Percentiles rank a stretch among this genome's conserved stretches.
Evolutionary conservation across 1,139 yeast genomes (phyloP).

Genomic region (Ogataea hybrid): DNA sequence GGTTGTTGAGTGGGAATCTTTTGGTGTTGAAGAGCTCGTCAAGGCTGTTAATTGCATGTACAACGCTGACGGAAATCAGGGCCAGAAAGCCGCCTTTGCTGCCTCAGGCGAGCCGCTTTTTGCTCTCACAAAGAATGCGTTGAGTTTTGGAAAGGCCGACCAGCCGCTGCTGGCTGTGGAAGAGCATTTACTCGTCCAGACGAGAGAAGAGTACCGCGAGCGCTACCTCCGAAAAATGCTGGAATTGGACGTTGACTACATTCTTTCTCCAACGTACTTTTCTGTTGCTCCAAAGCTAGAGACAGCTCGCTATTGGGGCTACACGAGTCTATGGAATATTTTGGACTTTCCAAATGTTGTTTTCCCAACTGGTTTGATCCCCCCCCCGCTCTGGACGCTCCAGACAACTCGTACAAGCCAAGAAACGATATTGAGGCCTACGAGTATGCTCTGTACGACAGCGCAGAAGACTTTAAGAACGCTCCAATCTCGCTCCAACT

Average conservation of each 20-base stretch:
- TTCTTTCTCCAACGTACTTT: conserved; percentile 62
- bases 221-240: conserved; percentile 48
- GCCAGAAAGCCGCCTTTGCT: conserved; percentile 44
- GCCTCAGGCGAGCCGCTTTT: conserved; percentile 61
- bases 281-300: conserved; percentile 70
- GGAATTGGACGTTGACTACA: conserved; percentile 52
- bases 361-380: conserved; percentile 49
- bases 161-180: conserved; percentile 39
- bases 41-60: conserved; percentile 49
- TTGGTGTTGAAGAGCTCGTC: conserved; percentile 44
- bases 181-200: conserved; percentile 39
- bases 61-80: conserved; percentile 54
- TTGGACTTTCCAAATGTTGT: conserved; percentile 58
- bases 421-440: conserved; percentile 46
- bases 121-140: conserved; percentile 50
- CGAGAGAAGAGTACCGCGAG: conserved; percentile 50
- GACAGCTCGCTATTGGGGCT: conserved; percentile 68
- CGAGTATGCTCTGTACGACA: conserved; percentile 34
- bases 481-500: conserved; percentile 53
- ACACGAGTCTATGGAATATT: conserved; percentile 63
- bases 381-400: conserved; percentile 27
- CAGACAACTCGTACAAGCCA: conserved; percentile 21
- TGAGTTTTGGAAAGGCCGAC: conserved; percentile 57
- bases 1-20: conserved; percentile 55
- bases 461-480: conserved; percentile 38